Base-by-base conservation (phyloP, 139 green algal species). In the Choricystis sp. region DNA sequence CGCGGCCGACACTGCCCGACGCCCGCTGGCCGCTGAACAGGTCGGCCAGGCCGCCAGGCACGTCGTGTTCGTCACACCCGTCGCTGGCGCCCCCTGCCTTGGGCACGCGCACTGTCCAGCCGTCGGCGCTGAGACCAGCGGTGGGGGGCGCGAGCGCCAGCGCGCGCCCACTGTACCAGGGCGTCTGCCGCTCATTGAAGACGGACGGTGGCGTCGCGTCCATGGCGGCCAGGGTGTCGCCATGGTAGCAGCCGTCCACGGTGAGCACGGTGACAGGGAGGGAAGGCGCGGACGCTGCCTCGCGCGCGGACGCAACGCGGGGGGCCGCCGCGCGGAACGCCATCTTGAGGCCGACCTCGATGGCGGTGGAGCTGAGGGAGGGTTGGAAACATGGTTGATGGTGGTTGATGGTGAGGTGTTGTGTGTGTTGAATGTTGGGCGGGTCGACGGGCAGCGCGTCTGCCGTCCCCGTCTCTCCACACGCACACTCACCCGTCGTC, bases 331-430 rank as follows among this genome's bases (percentile, higher is more conserved):
- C 56, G 4, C 89, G 71, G 72, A 98, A 88, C 0, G 86, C 92
- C 89, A 97, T 96, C 79, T 98, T 98, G 2, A 97, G 64, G 0
- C 83, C 91, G 19, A 97, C 88, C 74, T 98, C 92, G 0, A 96
- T 72, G 0, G 89, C 92, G 2, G 92, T 97, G 58, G 82, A 94
- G 48, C n/a, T n/a, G n/a, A n/a, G 69, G 74, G 57, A 61, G 62
- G 16, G 56, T 27, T 26, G 63, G 23, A 5, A 21, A n/a, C 3
- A 63, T 24, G 9, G 30, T 24, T 49, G 4, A 20, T 23, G 27
- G 19, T 3, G 26, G 19, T 4, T 31, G 59, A 4, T 20, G 3
- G 16, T 22, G 14, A 22, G 25, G 57, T 29, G 57, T 22, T 29
- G 19, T 62, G 16, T n/a, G n/a, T n/a, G n/a, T n/a, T n/a, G n/a